Evolutionary conservation across 768 basidiomycete species (phyloP).

Genomic region (Tricholoma furcatifolium): DNA sequence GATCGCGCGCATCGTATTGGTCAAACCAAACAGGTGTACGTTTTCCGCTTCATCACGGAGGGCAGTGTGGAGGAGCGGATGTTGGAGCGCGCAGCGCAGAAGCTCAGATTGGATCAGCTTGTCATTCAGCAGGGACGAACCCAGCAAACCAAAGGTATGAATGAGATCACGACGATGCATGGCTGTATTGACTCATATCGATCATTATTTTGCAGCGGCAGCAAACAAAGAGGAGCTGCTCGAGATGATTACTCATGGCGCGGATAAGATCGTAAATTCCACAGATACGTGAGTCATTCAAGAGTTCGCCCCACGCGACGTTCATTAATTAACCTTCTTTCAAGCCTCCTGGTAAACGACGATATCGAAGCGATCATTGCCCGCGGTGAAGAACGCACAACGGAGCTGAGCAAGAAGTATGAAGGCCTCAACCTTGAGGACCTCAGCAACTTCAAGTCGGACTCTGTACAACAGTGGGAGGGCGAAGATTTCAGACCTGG

Average conservation of each 20-base stretch:
- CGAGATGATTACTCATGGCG: slow-evolving; percentile 98
- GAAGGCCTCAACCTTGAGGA: slow-evolving; percentile 93
- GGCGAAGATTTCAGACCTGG: slow-evolving; percentile 88
- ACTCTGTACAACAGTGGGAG: slow-evolving; percentile 93
- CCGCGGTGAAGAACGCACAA: slow-evolving; percentile 87
- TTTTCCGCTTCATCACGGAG: slow-evolving; percentile 96
- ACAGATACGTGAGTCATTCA: slow-evolving; percentile 57
- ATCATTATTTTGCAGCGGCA: slow-evolving; percentile 52
- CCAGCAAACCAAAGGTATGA: slow-evolving; percentile 72
- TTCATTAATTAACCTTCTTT: not conserved
- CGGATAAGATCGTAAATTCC: slow-evolving; percentile 92
- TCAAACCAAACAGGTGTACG: slow-evolving; percentile 96
- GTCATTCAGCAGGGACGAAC: slow-evolving; percentile 96
- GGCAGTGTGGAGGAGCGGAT: slow-evolving; percentile 96
- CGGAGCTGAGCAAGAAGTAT: slow-evolving; percentile 87
- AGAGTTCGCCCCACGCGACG: not conserved
- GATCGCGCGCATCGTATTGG: slow-evolving; percentile 96
- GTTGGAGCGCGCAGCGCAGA: slow-evolving; percentile 93
- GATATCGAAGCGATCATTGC: slow-evolving; percentile 95
- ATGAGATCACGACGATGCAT: not conserved
- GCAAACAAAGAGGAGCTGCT: slow-evolving; percentile 94
- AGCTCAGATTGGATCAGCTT: slow-evolving; percentile 90
- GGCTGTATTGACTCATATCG: slow-evolving; percentile 1
- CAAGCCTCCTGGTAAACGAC: slow-evolving; percentile 73
- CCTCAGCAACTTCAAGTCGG: slow-evolving; percentile 94